phyloP scores from a whole-genome alignment of 805 yeast genomes.

The Grigorovia humatica region DNA sequence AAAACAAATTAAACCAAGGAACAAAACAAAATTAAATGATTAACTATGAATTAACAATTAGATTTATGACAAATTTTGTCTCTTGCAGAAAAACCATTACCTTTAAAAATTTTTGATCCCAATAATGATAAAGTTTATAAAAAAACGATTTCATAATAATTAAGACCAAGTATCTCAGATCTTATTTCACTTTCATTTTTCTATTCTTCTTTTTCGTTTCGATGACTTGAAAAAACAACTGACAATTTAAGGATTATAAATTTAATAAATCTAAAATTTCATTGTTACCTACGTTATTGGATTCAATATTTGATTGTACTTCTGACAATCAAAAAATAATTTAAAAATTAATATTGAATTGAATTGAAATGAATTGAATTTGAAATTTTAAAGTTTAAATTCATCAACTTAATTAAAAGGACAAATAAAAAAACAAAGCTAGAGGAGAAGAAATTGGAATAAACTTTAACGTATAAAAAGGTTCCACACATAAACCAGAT shows the following conservation, averaged over 20 bases:
- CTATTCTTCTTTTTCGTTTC: not conserved
- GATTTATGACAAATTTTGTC: too few species aligned
- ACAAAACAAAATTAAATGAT: not conserved
- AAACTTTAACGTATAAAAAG: not conserved
- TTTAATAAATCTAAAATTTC: conserved; percentile 17
- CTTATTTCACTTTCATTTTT: not conserved
- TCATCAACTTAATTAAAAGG: not conserved
- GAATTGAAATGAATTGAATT: too few species aligned
- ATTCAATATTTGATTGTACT: conserved; percentile 28
- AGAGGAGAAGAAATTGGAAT: not conserved
- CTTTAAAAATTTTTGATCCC: not conserved
- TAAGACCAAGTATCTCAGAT: not conserved
- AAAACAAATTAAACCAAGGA: not conserved
- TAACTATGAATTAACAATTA: too few species aligned
- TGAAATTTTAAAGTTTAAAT: not conserved
- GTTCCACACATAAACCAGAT: not conserved
- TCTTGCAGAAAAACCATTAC: too few species aligned
- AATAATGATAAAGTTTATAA: too few species aligned
- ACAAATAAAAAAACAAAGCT: not conserved
- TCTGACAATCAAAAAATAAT: conserved; percentile 15
- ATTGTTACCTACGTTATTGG: conserved; percentile 6
- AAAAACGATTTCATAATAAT: not conserved
- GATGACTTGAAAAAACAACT: too few species aligned
- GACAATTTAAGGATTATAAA: conserved; percentile 4
- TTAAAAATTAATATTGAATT: too few species aligned